phyloP scores from a whole-genome alignment of 441 rosid genomes.

The Croton laevigatus region DNA sequence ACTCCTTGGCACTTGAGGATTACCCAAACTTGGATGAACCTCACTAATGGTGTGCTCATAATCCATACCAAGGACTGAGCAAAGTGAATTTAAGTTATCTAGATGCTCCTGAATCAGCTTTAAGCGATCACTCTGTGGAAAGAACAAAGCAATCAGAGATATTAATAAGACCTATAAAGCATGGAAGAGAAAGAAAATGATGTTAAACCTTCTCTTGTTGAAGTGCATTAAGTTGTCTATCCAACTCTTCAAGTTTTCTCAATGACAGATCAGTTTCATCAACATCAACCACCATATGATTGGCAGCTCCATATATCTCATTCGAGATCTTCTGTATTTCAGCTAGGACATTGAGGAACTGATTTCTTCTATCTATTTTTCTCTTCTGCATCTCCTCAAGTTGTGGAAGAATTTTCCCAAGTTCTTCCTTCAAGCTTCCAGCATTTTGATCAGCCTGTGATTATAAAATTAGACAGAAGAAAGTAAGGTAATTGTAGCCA shows the following conservation, averaged over 20 bases:
- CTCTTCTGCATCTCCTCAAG: conserved; percentile 86
- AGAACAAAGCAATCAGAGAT: conserved; percentile 22
- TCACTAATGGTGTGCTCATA: conserved; percentile 52
- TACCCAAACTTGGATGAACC: conserved; percentile 54
- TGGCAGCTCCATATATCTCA: conserved; percentile 53
- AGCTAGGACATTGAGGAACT: conserved; percentile 61
- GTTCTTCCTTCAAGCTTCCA: conserved; percentile 86
- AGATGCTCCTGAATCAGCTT: conserved; percentile 68
- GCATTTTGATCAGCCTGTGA: conserved; percentile 64
- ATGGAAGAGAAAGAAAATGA: conserved; percentile 15
- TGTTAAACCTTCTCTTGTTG: conserved; percentile 71
- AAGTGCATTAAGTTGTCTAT: conserved; percentile 62
- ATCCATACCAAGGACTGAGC: conserved; percentile 83
- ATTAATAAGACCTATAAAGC: not conserved
- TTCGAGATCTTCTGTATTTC: conserved; percentile 48
- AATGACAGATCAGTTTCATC: conserved; percentile 81
- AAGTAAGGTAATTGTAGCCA: not conserved
- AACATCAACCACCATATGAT: conserved; percentile 39
- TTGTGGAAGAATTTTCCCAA: conserved; percentile 63
- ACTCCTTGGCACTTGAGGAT: conserved; percentile 53
- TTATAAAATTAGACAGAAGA: not conserved
- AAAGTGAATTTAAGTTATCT: conserved; percentile 49
- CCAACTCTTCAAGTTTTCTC: conserved; percentile 87
- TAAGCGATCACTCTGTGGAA: conserved; percentile 62
- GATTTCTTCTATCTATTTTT: conserved; percentile 70